These are phyloP conservation scores for Diaporthe citri DNA, from an alignment of 2,329 filamentous ascomycete genomes.

Conservation along the genomic window DNA sequence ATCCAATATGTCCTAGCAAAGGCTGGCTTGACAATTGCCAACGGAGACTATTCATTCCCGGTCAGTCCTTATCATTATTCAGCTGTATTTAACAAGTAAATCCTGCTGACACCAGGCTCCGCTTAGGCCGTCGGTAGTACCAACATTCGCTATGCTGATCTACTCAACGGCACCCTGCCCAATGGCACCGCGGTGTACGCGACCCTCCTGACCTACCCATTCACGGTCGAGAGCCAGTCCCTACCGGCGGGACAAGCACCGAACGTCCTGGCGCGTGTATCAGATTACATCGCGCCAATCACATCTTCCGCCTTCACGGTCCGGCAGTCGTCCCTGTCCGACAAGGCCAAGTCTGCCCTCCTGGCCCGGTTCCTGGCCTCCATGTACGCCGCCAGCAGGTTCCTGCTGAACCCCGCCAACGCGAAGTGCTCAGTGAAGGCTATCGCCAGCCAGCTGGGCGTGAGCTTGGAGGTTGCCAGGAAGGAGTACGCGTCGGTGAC, in stretches of 20 bases:
- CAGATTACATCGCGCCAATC: conserved; percentile 45
- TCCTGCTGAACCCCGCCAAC: conserved; percentile 42
- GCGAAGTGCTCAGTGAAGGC: conserved; percentile 43
- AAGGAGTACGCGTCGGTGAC: conserved; percentile 46
- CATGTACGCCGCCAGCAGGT: conserved; percentile 47
- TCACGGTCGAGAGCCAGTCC: conserved; percentile 43
- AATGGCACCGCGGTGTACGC: conserved; percentile 47
- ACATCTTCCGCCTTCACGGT: conserved; percentile 45
- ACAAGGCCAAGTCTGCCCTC: conserved; percentile 35
- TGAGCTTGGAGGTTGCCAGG: conserved; percentile 42
- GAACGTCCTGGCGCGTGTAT: conserved; percentile 44
- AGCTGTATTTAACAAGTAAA: no score
- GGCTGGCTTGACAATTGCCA: conserved; percentile 29
- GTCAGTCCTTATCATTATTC: background rate
- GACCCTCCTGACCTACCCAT: conserved; percentile 49
- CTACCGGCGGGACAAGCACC: conserved; percentile 41
- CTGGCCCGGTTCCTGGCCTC: conserved; percentile 45
- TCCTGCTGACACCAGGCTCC: background rate
- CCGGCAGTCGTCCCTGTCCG: conserved; percentile 36
- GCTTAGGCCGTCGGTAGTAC: conserved; percentile 47
- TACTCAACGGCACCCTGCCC: conserved; percentile 44
- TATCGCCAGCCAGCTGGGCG: conserved; percentile 44
- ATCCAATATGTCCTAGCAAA: conserved; percentile 38
- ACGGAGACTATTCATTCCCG: conserved; percentile 36
- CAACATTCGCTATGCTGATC: conserved; percentile 45